Evolutionary conservation across 352 stramenopile species (phyloP).

Genomic region (Plasmopara viticola): DNA sequence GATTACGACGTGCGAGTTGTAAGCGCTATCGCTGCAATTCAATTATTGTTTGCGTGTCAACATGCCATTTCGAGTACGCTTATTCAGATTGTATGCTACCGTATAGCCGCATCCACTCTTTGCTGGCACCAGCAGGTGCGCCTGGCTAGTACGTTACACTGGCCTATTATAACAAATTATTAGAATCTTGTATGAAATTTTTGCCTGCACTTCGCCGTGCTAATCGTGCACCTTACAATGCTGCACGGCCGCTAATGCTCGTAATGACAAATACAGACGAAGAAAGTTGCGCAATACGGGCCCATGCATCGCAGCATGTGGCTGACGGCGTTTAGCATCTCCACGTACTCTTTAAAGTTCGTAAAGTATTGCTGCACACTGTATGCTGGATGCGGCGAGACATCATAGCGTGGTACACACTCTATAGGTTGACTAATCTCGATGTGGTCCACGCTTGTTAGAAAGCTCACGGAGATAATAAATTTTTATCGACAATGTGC

Average conservation of each 20-base stretch:
- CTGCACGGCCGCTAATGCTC: constrained; percentile 29
- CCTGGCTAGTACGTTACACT: constrained; percentile 15
- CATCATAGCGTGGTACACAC: neutral
- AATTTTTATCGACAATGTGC: constrained; percentile 32
- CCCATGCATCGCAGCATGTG: constrained; percentile 31
- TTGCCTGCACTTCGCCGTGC: constrained; percentile 25
- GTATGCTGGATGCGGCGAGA: constrained; percentile 20
- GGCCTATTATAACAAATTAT: constrained; percentile 32
- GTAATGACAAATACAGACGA: constrained; percentile 39
- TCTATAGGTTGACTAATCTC: constrained; percentile 28
- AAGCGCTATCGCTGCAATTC: constrained; percentile 1
- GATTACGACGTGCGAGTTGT: constrained; percentile 31
- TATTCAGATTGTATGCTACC: too few species aligned
- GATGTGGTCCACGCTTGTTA: constrained; percentile 41
- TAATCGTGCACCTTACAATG: constrained; percentile 26
- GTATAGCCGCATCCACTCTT: constrained; percentile 33
- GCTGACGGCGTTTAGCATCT: constrained; percentile 29
- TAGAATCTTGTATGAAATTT: constrained; percentile 38
- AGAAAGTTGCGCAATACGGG: constrained; percentile 33
- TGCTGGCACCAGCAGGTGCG: constrained; percentile 33
- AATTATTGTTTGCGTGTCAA: constrained; percentile 10
- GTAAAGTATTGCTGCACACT: constrained; percentile 44
- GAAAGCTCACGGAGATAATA: constrained; percentile 29
- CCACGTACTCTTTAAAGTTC: constrained; percentile 45
- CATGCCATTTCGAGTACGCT: neutral